Base-by-base conservation (phyloP, 1,284 basidiomycete genomes). In the Boletus holoroseus region DNA sequence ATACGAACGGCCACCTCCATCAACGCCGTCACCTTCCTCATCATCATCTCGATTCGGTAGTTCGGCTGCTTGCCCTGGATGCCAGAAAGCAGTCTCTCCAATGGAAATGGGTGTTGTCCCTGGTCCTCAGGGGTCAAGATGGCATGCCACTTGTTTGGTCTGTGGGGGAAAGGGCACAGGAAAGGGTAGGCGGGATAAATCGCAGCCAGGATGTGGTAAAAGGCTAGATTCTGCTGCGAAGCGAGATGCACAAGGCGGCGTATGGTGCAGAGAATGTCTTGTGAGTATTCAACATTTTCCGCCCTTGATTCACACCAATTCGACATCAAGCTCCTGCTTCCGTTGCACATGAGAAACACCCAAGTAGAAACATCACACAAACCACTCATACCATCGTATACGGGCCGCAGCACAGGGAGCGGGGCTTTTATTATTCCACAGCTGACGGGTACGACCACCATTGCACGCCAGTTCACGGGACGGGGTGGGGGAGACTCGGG, bases 101-200 rank as follows among this genome's bases (percentile, higher is more conserved):
- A 90, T 91, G 87, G 88, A 91, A 62, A 73, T 78, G 53, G 88
- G 88, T 6, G 86, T 90, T 20, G 84, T 91, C 28, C 82, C 85
- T 20, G 88, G 88, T 7, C 89, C 88, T 12, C 82, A 86, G 56
- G 83, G 84, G 27, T 82, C 82, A 16, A 76, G 78, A 53, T 91
- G 88, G 88, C 88, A 91, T 67, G 73, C 76, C 12, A 63, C 74
- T 26, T 91, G 88, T 64, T 73, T 91, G 46, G 75, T 88, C 6
- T 91, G 88, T 61, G 89, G 89, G 4, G 88, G 88, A 0, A 85
- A 81, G 63, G 68, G 72, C 5, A 68, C 62, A 18, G 71, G 67
- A 26, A 64, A 55, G 65, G 51, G 66, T 60, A 63, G 71, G 56
- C 78, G 76, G 56, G 76, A 77, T 53, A 75, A 75, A 42, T 76